Conservation (phyloP, 495 filamentous ascomycete species). For the Aspergillus indologenus region DNA sequence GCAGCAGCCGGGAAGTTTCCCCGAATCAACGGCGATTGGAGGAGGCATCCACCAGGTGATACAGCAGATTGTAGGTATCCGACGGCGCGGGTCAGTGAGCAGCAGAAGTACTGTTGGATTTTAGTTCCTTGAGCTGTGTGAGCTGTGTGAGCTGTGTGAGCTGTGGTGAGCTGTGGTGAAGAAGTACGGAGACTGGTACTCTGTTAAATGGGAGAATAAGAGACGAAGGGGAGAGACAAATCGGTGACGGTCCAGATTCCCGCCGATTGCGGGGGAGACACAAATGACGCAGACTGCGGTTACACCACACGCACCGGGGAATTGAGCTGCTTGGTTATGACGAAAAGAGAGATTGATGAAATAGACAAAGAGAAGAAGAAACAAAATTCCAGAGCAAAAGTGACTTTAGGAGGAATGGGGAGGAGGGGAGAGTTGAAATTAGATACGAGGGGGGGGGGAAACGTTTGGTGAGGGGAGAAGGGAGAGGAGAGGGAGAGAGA, state of each 20-base stretch:
- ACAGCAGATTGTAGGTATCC: conserved; percentile 7
- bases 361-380: not conserved
- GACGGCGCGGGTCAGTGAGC: not conserved
- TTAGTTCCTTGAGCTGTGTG: too few relatives aligned
- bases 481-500: not conserved
- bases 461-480: conserved; percentile 1
- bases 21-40: conserved; percentile 16
- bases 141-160: too few relatives aligned
- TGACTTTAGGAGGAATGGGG: not conserved
- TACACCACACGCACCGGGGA: not conserved
- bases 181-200: too few relatives aligned
- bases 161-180: too few relatives aligned
- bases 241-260: not conserved
- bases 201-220: not conserved
- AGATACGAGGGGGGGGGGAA: conserved; percentile 7
- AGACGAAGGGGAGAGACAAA: not conserved
- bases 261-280: not conserved
- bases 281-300: not conserved
- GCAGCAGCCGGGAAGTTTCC: conserved; percentile 18
- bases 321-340: not conserved
- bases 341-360: not conserved
- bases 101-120: not conserved
- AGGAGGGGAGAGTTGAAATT: conserved; percentile 18
- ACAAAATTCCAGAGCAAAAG: not conserved
- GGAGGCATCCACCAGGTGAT: conserved; percentile 12